Evolutionary conservation across 1,284 basidiomycete species (phyloP).

Genomic region (Trichosporon sp.): DNA sequence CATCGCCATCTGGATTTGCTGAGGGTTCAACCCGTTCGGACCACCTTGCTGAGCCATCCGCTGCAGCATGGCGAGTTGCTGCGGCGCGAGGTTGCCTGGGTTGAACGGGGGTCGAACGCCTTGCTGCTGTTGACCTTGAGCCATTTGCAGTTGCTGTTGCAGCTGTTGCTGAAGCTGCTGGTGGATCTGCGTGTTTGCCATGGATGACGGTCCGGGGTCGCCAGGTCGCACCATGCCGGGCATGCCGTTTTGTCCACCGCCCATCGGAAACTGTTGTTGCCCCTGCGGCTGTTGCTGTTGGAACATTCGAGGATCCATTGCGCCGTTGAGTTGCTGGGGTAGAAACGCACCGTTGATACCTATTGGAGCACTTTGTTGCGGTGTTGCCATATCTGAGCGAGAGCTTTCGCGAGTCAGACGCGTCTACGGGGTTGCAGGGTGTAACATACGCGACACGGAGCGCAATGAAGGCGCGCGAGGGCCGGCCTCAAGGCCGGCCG

Average conservation of each 20-base stretch:
- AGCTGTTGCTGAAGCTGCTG: conserved; percentile 15
- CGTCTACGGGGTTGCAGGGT: background rate
- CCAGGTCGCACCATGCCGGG: conserved; percentile 15
- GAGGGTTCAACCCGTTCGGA: conserved; percentile 22
- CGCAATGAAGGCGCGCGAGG: conserved; percentile 15
- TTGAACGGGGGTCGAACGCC: conserved; percentile 17
- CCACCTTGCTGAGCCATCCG: conserved; percentile 23
- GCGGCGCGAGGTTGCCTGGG: conserved; percentile 24
- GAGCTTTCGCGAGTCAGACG: conserved; percentile 2
- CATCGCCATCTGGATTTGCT: conserved; percentile 36
- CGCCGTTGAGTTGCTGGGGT: conserved; percentile 13
- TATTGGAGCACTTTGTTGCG: conserved; percentile 20
- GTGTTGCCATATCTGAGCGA: conserved; percentile 24
- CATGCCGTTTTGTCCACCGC: conserved; percentile 5
- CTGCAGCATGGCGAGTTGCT: conserved; percentile 31
- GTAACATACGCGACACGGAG: background rate
- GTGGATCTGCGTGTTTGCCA: conserved; percentile 21
- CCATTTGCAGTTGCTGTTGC: conserved; percentile 13
- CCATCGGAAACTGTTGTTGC: conserved; percentile 13
- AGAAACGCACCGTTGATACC: conserved; percentile 14
- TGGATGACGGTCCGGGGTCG: conserved; percentile 33
- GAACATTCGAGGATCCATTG: conserved; percentile 24
- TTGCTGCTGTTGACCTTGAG: conserved; percentile 11
- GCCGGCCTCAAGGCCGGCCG: conserved; percentile 23
- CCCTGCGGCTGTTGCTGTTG: conserved; percentile 25